These are phyloP conservation scores for Lentinula sp. DNA, from an alignment of 768 basidiomycete genomes.

Conservation along the genomic window DNA sequence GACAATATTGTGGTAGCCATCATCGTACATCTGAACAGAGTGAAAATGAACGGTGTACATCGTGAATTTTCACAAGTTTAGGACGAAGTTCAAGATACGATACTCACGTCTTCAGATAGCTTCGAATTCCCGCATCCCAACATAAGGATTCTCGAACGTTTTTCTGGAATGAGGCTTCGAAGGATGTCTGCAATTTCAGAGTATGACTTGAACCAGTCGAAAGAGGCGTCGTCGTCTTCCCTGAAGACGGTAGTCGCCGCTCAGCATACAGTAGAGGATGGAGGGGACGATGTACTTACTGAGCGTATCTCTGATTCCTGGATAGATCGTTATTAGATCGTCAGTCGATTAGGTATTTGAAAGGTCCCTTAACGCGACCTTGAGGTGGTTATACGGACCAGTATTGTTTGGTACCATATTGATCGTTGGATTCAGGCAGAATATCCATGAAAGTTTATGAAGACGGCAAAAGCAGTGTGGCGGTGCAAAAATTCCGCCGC, in stretches of 20 bases:
- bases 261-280: not conserved
- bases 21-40: slow-evolving; percentile 72
- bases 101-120: slow-evolving; percentile 64
- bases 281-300: slow-evolving; percentile 33
- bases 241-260: slow-evolving; percentile 25
- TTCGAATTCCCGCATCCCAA: slow-evolving; percentile 83
- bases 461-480: not conserved
- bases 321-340: not conserved
- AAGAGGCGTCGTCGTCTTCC: slow-evolving; percentile 51
- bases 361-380: not conserved
- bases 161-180: slow-evolving; percentile 57
- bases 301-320: slow-evolving; percentile 68
- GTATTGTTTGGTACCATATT: slow-evolving; percentile 63
- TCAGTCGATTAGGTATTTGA: not conserved
- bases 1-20: slow-evolving; percentile 75
- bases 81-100: not conserved
- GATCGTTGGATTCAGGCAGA: slow-evolving; percentile 60
- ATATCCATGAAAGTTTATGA: slow-evolving; percentile 12
- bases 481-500: slow-evolving; percentile 3
- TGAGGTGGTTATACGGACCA: slow-evolving; percentile 39
- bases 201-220: slow-evolving; percentile 89
- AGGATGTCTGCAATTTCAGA: slow-evolving; percentile 60
- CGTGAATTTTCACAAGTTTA: too few species aligned
- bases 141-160: slow-evolving; percentile 60
- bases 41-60: not conserved